A percentile compares a stretch with the other conserved stretches of the same genome.
These are phyloP conservation scores for Diaporthe vexans DNA, from an alignment of 2,329 filamentous ascomycete species.

Conservation along the genomic window DNA sequence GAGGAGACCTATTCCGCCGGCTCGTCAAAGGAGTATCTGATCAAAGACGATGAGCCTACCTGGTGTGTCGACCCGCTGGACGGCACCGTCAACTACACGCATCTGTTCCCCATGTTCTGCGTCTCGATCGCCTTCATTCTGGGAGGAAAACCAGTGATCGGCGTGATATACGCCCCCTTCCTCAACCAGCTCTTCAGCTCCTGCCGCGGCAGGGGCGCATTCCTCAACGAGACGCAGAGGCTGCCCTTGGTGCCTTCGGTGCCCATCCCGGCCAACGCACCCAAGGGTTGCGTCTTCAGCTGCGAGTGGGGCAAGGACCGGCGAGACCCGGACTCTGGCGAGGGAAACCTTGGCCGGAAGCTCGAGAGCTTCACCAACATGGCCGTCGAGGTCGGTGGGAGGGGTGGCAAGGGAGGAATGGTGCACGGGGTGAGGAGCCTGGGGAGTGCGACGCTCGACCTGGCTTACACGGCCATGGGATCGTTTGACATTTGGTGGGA, in stretches of 20 bases:
- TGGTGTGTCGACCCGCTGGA: conserved; percentile 86
- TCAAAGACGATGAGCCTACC: conserved; percentile 69
- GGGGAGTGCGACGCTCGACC: conserved; percentile 80
- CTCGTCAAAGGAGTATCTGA: conserved; percentile 76
- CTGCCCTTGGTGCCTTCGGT: conserved; percentile 77
- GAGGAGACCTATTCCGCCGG: conserved; percentile 83
- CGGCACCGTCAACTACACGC: conserved; percentile 86
- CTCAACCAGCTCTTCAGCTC: conserved; percentile 78
- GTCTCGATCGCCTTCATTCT: conserved; percentile 81
- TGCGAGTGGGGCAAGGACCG: conserved; percentile 88
- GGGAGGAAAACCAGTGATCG: conserved; percentile 72
- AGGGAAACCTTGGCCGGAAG: conserved; percentile 77
- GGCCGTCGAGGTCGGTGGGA: conserved; percentile 74
- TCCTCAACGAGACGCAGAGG: conserved; percentile 73
- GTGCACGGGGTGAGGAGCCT: conserved; percentile 82
- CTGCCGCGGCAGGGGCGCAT: conserved; percentile 76
- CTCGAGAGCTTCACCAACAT: conserved; percentile 82
- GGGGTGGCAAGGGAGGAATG: conserved; percentile 80
- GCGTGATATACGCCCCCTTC: conserved; percentile 81
- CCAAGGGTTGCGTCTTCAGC: conserved; percentile 78
- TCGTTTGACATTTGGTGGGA: conserved; percentile 88
- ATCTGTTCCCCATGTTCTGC: conserved; percentile 86
- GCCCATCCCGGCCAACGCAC: conserved; percentile 74
- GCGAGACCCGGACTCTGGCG: conserved; percentile 70
- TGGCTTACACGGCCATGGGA: conserved; percentile 83